A percentile compares a stretch with the other conserved stretches of the same genome.
phyloP scores from a whole-genome alignment of 257 asterid genomes.

The Fraxinus cuspidata region DNA sequence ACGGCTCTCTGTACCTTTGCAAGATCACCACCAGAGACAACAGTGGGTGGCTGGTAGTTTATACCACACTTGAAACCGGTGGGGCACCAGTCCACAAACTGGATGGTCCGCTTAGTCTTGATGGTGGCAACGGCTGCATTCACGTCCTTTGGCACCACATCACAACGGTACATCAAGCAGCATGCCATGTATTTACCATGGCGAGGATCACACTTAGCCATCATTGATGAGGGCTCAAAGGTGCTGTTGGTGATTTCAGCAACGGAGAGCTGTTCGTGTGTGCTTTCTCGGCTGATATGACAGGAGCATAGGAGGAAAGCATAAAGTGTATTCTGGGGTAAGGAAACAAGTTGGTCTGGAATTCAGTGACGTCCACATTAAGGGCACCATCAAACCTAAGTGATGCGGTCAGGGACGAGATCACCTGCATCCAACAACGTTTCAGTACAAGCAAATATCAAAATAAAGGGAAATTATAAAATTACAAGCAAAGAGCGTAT shows the following conservation, averaged over 20 bases:
- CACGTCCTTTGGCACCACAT: constrained; percentile 47
- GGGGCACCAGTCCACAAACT: constrained; percentile 48
- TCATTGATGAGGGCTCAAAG: constrained; percentile 49
- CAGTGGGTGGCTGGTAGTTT: constrained; percentile 47
- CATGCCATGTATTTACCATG: constrained; percentile 52
- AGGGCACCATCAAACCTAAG: constrained; percentile 49
- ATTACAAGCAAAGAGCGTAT: not conserved
- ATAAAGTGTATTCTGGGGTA: constrained; percentile 50
- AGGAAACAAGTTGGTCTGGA: constrained; percentile 50
- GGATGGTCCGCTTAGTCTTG: constrained; percentile 47
- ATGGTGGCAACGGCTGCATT: constrained; percentile 43
- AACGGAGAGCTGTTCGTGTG: constrained; percentile 42
- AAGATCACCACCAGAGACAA: constrained; percentile 47
- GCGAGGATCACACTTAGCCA: constrained; percentile 52
- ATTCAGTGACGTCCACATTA: constrained; percentile 45
- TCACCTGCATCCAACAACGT: constrained; percentile 29
- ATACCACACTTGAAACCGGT: constrained; percentile 50
- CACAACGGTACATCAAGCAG: constrained; percentile 49
- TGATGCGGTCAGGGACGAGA: constrained; percentile 46
- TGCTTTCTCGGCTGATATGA: constrained; percentile 44
- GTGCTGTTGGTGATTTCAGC: constrained; percentile 48
- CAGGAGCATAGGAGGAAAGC: constrained; percentile 47
- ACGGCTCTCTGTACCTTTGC: constrained; percentile 48
- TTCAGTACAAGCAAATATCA: not conserved
- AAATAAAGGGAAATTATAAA: not conserved